phyloP scores from a whole-genome alignment of 805 yeast species.

The Blastobotrys terrestris region DNA sequence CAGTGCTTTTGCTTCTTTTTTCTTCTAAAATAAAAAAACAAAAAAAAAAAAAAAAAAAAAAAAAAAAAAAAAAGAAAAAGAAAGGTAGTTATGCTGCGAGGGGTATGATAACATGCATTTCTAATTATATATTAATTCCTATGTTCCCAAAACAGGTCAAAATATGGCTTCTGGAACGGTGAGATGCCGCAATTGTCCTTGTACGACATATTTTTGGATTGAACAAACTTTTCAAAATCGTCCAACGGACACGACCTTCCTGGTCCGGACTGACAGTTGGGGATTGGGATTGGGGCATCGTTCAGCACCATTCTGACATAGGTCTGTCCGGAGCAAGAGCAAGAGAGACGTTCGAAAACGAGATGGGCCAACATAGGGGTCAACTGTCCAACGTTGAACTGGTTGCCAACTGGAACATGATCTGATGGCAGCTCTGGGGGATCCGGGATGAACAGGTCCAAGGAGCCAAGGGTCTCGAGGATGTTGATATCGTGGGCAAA shows the following conservation, averaged over 20 bases:
- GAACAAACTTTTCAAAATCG: constrained; percentile 22
- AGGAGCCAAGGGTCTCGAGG: neutral
- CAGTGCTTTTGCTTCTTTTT: neutral
- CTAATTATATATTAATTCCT: too few relatives aligned
- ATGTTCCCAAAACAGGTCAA: neutral
- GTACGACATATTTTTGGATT: constrained; percentile 9
- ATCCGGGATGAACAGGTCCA: constrained; percentile 2
- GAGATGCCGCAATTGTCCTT: constrained; percentile 15
- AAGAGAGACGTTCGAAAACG: constrained; percentile 27
- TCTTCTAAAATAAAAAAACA: neutral
- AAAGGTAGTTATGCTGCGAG: neutral
- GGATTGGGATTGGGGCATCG: constrained; percentile 50
- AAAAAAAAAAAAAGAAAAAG: too few relatives aligned
- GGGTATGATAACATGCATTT: neutral
- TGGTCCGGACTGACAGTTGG: constrained; percentile 46
- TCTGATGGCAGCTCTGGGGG: neutral
- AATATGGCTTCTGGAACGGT: neutral
- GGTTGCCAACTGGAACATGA: constrained; percentile 1
- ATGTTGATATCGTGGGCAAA: constrained; percentile 7
- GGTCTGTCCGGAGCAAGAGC: constrained; percentile 25
- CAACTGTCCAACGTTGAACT: constrained; percentile 6
- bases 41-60: neutral
- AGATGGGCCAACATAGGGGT: constrained; percentile 28
- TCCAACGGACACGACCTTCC: constrained; percentile 43
- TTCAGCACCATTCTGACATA: constrained; percentile 46